These are phyloP conservation scores for peach (Prunus persica) DNA, from an alignment of 306 rosid genomes.

Conservation along the genomic window Prunus_persica_NCBIv2 NC_034016.1:19519001-19519500, in stretches of 20 bases:
- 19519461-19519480: too few relatives aligned
- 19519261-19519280: constrained; percentile 32
- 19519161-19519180: background rate
- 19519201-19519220: constrained; percentile 19
- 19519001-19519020: constrained; percentile 11
- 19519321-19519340: background rate
- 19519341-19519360: constrained; percentile 7
- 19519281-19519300: constrained; percentile 25
- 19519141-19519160: constrained; percentile 30
- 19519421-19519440: too few relatives aligned
- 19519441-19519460: too few relatives aligned
- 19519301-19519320: background rate
- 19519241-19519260: constrained; percentile 39
- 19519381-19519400: constrained; percentile 19
- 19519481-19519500: too few relatives aligned
- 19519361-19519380: constrained; percentile 13
- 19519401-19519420: background rate
- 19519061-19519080: constrained; percentile 52
- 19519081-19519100: constrained; percentile 35
- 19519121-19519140: constrained; percentile 15
- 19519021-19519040: constrained; percentile 5
- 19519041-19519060: constrained; percentile 46
- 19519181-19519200: background rate
- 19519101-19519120: constrained; percentile 33
- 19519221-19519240: constrained; percentile 36